Evolutionary conservation across 2,329 filamentous ascomycete species (phyloP).

Genomic region (Delphinella strobiligena): DNA sequence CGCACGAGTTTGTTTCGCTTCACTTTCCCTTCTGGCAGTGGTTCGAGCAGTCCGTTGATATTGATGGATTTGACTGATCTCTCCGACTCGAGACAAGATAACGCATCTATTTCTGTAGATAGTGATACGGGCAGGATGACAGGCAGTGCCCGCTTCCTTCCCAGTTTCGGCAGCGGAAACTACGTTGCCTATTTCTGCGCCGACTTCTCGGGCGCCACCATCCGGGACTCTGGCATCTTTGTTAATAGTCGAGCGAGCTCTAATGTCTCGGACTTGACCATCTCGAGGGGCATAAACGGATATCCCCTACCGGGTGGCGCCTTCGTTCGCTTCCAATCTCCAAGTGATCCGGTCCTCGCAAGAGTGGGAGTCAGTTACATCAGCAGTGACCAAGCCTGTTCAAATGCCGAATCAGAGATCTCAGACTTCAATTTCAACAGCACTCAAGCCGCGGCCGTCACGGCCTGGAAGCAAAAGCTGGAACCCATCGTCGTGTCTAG

Average conservation of each 20-base stretch:
- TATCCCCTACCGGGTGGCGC: conserved; percentile 26
- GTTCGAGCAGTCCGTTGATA: conserved; percentile 38
- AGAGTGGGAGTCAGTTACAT: conserved; percentile 61
- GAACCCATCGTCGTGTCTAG: conserved; percentile 25
- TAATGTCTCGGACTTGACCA: conserved; percentile 27
- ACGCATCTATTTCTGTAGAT: conserved; percentile 42
- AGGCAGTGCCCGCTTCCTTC: conserved; percentile 46
- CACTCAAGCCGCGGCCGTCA: conserved; percentile 31
- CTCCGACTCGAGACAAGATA: conserved; percentile 34
- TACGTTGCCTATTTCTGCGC: conserved; percentile 50
- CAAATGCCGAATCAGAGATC: conserved; percentile 57
- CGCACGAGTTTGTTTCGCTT: conserved; percentile 48
- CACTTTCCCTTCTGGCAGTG: conserved; percentile 33
- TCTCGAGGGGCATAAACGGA: conserved; percentile 18
- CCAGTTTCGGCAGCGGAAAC: conserved; percentile 49
- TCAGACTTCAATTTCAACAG: conserved; percentile 51
- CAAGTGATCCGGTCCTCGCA: conserved; percentile 38
- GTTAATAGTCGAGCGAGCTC: conserved; percentile 40
- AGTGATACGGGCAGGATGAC: conserved; percentile 41
- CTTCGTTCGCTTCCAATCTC: conserved; percentile 25
- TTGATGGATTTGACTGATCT: conserved; percentile 50
- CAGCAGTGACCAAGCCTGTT: conserved; percentile 51
- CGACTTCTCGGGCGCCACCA: conserved; percentile 41
- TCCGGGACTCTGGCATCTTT: conserved; percentile 48
- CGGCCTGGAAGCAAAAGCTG: conserved; percentile 28